phyloP scores from a whole-genome alignment of 768 basidiomycete genomes.

The Leccinum olivaceopallidum region DNA sequence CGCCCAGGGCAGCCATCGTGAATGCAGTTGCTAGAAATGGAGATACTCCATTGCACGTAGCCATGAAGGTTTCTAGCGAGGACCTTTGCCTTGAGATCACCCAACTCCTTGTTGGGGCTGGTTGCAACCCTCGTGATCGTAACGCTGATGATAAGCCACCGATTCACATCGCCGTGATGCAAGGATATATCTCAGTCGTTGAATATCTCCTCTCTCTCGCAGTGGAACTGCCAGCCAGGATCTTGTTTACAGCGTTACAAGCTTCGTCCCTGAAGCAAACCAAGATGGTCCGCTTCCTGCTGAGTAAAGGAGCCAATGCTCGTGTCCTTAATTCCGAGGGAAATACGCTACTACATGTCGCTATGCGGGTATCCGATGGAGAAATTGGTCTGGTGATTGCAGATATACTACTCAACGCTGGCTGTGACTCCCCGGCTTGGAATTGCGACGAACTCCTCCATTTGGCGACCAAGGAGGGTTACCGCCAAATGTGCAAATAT shows the following conservation, averaged over 20 bases:
- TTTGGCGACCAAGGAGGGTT: background rate
- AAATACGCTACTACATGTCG: background rate
- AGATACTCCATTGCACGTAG: background rate
- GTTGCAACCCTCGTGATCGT: background rate
- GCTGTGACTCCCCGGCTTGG: background rate
- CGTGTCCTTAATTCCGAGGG: background rate
- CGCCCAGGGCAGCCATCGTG: too few species aligned
- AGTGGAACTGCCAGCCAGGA: background rate
- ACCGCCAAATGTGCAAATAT: background rate
- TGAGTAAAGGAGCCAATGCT: background rate
- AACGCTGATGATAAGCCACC: background rate
- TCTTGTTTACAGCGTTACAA: slow-evolving; percentile 1
- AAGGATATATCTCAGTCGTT: background rate
- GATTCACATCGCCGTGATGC: background rate
- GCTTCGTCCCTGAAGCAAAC: background rate
- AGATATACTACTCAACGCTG: background rate
- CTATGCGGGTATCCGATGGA: background rate
- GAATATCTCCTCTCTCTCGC: background rate
- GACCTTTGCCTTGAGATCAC: background rate
- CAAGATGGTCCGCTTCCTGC: slow-evolving; percentile 4
- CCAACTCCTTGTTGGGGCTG: slow-evolving; percentile 3
- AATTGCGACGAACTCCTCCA: background rate
- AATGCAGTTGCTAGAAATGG: background rate
- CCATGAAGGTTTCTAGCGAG: background rate
- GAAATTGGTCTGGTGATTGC: background rate